Evolutionary conservation across 345 rosid genomes (phyloP), one percentile per base, ranked within the genome.

Genomic region (Geranium brycei): DNA sequence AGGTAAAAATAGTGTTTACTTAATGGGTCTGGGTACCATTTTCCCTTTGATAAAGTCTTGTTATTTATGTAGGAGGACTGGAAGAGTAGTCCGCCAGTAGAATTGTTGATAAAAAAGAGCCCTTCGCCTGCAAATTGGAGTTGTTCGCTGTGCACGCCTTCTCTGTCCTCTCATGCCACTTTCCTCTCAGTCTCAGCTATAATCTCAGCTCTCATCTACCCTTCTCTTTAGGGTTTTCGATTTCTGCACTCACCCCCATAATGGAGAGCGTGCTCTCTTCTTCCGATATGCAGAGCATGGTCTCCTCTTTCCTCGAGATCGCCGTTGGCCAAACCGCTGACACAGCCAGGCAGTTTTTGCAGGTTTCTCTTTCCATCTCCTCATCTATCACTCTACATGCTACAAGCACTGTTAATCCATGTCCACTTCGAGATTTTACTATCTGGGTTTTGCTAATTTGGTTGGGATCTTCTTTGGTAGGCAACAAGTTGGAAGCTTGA

Each of bases 401-500:
- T n/a, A 16, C 30, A 28, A 5, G 40, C 19, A 6, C 11, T 16
- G 47, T 38, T 5, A 38, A 38, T 38, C 47, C 47, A 5, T 38
- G 53, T 3, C 15, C 12, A 47, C 0, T 47, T 47, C 15, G 47
- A 47, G 53, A 8, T 47, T 47, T 47, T 47, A 47, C 13, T 3
- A 8, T 47, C 14, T 8, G 53, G 53, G 53, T 47, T 47, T 47
- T 47, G 13, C 3, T 47, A 47, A 47, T 47, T 47, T 47, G 7
- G 53, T 47, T 47, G 53, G 7, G 11, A 47, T 47, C 11, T 13
- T 6, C 53, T 47, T 10, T 11, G 53, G 69, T 70, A 95, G 99
- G 95, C 96, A 6, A 95, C 99, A 17, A 81, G 87, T 76, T 95
- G 99, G 99, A 87, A 87, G 65, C 91, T 95, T 71, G 97, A 95